These are phyloP conservation scores for Dothideomycetidae sp. DNA, from an alignment of 2,329 filamentous ascomycete genomes.

Conservation along the genomic window DNA sequence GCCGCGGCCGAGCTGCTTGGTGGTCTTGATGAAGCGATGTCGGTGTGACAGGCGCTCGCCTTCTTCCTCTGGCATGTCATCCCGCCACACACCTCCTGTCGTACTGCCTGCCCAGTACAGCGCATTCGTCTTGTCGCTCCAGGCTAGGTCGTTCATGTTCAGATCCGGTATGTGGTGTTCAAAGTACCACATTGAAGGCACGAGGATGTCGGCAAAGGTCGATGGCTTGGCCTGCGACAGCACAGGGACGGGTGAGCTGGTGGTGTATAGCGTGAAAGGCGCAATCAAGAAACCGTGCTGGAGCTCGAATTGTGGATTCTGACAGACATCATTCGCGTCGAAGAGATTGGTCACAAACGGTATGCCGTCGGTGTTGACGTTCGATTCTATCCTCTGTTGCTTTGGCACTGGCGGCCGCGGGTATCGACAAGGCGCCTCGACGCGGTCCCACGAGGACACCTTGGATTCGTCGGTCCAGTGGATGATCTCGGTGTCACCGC, in stretches of 20 bases:
- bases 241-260: conserved; percentile 31
- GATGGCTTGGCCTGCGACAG: conserved; percentile 33
- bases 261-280: conserved; percentile 30
- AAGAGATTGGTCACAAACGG: conserved; percentile 1
- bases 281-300: conserved; percentile 34
- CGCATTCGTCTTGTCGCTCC: conserved; percentile 36
- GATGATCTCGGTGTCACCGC: background rate
- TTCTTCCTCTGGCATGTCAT: conserved; percentile 23
- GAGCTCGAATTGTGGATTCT: conserved; percentile 29
- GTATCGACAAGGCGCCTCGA: conserved; percentile 1
- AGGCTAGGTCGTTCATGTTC: conserved; percentile 28
- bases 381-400: background rate
- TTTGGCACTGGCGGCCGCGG: background rate
- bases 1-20: conserved; percentile 14
- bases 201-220: conserved; percentile 35
- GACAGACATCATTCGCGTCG: conserved; percentile 27
- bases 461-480: background rate
- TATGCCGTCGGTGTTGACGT: conserved; percentile 3
- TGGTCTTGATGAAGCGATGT: conserved; percentile 37
- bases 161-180: conserved; percentile 30
- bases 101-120: conserved; percentile 46
- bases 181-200: conserved; percentile 35
- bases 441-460: conserved; percentile 1
- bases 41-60: conserved; percentile 16
- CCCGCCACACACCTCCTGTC: conserved; percentile 31